These are phyloP conservation scores for Blastobotrys proliferans DNA, from an alignment of 1,139 yeast genomes.

Conservation along the genomic window DNA sequence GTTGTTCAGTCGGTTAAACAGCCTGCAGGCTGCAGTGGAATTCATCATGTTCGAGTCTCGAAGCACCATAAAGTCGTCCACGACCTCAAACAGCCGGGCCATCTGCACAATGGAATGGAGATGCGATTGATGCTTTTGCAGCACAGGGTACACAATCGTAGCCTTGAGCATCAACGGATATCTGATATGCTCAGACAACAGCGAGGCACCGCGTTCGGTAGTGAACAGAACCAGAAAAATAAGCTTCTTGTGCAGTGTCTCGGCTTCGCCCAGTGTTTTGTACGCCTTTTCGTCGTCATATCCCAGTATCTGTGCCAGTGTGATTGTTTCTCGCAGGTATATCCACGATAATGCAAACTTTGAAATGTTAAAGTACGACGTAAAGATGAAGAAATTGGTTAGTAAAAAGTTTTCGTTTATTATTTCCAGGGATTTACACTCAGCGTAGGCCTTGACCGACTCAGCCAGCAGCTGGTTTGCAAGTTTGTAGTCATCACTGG, in stretches of 20 bases:
- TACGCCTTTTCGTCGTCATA: slow-evolving; percentile 19
- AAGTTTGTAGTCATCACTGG: slow-evolving; percentile 5
- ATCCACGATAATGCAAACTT: slow-evolving; percentile 15
- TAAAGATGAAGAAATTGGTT: slow-evolving; percentile 17
- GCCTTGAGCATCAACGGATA: slow-evolving; percentile 15
- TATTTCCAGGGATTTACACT: no score
- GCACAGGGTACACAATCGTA: no score
- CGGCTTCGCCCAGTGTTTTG: slow-evolving; percentile 9
- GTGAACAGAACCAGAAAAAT: slow-evolving; percentile 16
- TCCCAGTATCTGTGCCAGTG: slow-evolving; percentile 18
- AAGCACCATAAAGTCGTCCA: slow-evolving; percentile 15
- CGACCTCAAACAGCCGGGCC: slow-evolving; percentile 17
- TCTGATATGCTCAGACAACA: slow-evolving; percentile 14
- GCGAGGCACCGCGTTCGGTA: slow-evolving; percentile 19
- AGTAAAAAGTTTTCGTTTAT: no score
- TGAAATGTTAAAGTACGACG: slow-evolving; percentile 14
- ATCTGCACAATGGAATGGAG: slow-evolving; percentile 7
- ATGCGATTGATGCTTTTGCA: no score
- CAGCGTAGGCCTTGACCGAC: no score
- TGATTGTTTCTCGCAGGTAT: slow-evolving; percentile 18
- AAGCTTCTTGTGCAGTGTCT: slow-evolving; percentile 13
- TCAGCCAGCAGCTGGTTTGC: slow-evolving; percentile 2
- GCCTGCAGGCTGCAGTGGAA: no score
- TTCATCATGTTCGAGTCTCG: no score
- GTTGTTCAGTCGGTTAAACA: no score